Base-by-base conservation (phyloP, 2,329 filamentous ascomycete species). In the Penicillium fuscoglaucum region DNA sequence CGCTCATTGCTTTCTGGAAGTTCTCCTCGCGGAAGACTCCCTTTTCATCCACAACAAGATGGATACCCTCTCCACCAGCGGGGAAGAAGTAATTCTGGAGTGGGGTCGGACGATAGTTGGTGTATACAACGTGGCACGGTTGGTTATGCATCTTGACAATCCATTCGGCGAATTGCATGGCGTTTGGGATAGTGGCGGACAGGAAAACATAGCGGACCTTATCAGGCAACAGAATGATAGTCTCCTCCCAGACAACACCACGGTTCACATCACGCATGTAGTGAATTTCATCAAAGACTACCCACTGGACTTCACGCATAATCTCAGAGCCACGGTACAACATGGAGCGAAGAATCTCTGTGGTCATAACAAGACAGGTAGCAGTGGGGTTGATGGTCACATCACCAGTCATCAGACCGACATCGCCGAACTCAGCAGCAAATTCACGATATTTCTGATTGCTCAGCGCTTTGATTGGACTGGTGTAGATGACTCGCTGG, bases 381-480 rank as follows among this genome's bases (percentile, higher is more conserved):
- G 95, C 95, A 4, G 95, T 98, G 4, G 96, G 96, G 75, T 99
- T 99, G 77, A 99, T 99, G 26, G 95, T 99, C 63, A 98, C 93
- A 84, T 99, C 95, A 71, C 95, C 95, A 6, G 95, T 99, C 93
- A 99, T 98, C 61, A 99, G 82, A 58, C 95, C 95, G 52, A 97
- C 93, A 72, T 99, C 95, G 59, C 93, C 93, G 78, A 99, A 99
- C 59, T 96, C 91, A 43, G 90, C 91, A 66, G 90, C 88, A 75
- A 99, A 99, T 73, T 99, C 95, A 80, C 95, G 85, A 75, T 96
- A 99, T 74, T 99, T 99, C 73, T 99, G 95, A 78, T 99, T 99
- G 77, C 93, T 98, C 68, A 99, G 81, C 12, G 95, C 95, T 79
- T 99, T 99, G 82, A 99, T 99, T 1, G 95, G 95, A 83, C 93